A percentile compares a stretch with the other conserved stretches of the same genome.
These are phyloP conservation scores for Flueggea neowawraea DNA, from an alignment of 441 rosid genomes.

Conservation along the genomic window DNA sequence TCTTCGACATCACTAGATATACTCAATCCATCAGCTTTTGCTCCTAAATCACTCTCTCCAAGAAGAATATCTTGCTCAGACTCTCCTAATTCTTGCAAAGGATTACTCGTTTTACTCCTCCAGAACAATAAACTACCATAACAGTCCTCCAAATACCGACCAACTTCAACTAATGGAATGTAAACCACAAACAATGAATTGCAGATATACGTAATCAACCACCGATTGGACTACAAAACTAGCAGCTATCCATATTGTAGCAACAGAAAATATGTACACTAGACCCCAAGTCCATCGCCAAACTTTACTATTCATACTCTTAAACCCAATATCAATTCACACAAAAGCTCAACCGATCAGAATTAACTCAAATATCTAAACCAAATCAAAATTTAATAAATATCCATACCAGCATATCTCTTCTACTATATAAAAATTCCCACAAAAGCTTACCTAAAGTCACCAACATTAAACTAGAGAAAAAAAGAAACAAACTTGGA, in stretches of 20 bases:
- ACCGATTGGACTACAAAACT: slow-evolving; percentile 98
- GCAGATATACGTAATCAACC: slow-evolving; percentile 90
- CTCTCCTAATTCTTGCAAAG: slow-evolving; percentile 30
- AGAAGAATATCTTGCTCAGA: slow-evolving; percentile 75
- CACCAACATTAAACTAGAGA: background rate
- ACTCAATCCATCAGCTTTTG: slow-evolving; percentile 22
- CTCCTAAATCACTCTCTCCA: slow-evolving; percentile 33
- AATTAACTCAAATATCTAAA: slow-evolving; percentile 11
- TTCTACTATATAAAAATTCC: slow-evolving; percentile 11
- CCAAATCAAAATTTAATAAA: slow-evolving; percentile 6
- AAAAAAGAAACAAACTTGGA: too few species aligned
- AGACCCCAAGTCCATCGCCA: slow-evolving; percentile 87
- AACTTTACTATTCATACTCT: slow-evolving; percentile 42
- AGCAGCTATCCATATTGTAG: slow-evolving; percentile 92
- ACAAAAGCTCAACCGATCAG: slow-evolving; percentile 7
- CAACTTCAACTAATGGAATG: slow-evolving; percentile 75
- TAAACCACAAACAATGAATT: slow-evolving; percentile 84
- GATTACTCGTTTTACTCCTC: slow-evolving; percentile 39
- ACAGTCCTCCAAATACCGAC: slow-evolving; percentile 64
- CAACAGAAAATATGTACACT: slow-evolving; percentile 76
- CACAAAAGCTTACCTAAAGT: slow-evolving; percentile 14
- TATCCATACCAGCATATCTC: slow-evolving; percentile 2
- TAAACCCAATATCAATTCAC: slow-evolving; percentile 11
- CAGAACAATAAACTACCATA: slow-evolving; percentile 63
- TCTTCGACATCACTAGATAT: slow-evolving; percentile 30